Evolutionary conservation across 495 filamentous ascomycete genomes (phyloP).

Genomic region (Achaetomiella virescens): DNA sequence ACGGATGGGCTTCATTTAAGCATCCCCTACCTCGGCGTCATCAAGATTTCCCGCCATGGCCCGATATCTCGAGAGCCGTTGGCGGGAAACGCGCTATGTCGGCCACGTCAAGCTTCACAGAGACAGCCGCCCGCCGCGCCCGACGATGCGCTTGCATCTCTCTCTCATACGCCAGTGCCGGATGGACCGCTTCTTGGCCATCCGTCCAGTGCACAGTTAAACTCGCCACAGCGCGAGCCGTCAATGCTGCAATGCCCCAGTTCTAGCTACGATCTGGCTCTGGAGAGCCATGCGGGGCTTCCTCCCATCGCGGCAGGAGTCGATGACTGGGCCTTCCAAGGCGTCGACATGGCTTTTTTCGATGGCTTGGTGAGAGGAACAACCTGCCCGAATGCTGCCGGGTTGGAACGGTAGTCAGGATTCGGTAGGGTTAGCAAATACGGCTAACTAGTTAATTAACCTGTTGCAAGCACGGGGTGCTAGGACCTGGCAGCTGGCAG

Average conservation of each 20-base stretch:
- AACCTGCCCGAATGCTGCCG: not conserved
- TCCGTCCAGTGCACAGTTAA: not conserved
- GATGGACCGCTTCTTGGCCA: too few species aligned
- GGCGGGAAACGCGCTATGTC: too few species aligned
- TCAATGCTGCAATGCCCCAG: not conserved
- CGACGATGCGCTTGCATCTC: too few species aligned
- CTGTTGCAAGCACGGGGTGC: too few species aligned
- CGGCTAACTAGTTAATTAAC: too few species aligned
- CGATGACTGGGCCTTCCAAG: slow-evolving; percentile 20
- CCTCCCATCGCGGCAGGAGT: slow-evolving; percentile 1
- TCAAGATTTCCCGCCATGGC: slow-evolving; percentile 9
- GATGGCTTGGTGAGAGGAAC: slow-evolving; percentile 14
- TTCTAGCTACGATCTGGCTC: not conserved
- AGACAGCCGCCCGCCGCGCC: too few species aligned
- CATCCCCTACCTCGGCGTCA: slow-evolving; percentile 20
- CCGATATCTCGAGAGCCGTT: not conserved
- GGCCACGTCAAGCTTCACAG: too few species aligned
- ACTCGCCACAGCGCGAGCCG: not conserved
- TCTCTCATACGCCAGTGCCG: too few species aligned
- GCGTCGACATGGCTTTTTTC: slow-evolving; percentile 19
- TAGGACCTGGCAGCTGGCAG: too few species aligned
- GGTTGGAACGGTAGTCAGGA: too few species aligned
- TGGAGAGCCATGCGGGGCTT: not conserved
- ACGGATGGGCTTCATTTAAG: slow-evolving; percentile 1
- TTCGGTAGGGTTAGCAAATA: too few species aligned